Conservation (phyloP, 371 early-diverging fungal species). For the Paraphysoderma sedebokerense region DNA sequence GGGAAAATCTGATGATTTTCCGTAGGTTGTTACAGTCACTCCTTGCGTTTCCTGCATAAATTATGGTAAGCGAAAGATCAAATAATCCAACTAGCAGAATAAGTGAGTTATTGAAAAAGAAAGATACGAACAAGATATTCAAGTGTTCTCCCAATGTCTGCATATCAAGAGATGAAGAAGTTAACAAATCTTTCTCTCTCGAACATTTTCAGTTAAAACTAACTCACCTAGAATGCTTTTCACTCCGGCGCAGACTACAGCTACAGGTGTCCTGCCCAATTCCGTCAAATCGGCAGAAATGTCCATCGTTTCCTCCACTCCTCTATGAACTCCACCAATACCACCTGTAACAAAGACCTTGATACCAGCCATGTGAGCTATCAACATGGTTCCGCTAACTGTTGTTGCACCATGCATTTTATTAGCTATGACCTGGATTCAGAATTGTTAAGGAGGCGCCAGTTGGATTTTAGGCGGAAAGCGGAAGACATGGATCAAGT, state of each 20-base stretch:
- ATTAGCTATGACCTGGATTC: background rate
- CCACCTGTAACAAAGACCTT: conserved; percentile 88
- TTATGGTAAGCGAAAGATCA: background rate
- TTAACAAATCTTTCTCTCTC: too few relatives aligned
- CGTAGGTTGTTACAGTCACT: conserved; percentile 68
- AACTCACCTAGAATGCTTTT: conserved; percentile 83
- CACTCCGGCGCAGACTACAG: conserved; percentile 86
- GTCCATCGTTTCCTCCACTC: conserved; percentile 61
- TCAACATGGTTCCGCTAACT: conserved; percentile 72
- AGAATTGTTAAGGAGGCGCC: too few relatives aligned
- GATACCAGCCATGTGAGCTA: conserved; percentile 71
- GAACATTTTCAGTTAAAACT: too few relatives aligned
- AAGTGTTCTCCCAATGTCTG: conserved; percentile 75
- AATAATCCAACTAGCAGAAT: background rate
- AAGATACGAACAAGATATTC: conserved; percentile 43
- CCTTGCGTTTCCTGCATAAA: conserved; percentile 61
- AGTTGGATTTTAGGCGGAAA: too few relatives aligned
- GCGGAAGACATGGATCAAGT: too few relatives aligned
- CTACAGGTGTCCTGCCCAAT: conserved; percentile 73
- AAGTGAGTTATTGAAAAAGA: background rate
- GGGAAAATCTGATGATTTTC: conserved; percentile 49
- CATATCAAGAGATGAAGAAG: too few relatives aligned
- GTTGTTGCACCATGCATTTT: conserved; percentile 58
- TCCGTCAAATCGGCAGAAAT: conserved; percentile 84
- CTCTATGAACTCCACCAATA: conserved; percentile 90